Evolutionary conservation across 148 eudicot genomes (phyloP).

Genomic region (Suaeda aralocaspica): DNA sequence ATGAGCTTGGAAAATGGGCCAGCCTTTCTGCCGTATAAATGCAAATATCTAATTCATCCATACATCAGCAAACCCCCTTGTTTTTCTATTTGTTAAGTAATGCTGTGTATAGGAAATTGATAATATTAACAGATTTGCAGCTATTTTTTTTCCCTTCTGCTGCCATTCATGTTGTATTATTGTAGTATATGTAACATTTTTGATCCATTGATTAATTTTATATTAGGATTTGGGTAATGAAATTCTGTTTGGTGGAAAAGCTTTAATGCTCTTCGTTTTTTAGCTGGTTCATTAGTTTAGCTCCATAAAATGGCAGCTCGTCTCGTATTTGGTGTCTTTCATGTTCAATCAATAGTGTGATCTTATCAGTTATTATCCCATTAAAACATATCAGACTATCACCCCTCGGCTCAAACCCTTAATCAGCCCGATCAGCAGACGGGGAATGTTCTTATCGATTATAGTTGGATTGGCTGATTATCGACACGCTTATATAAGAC

Average conservation of each 20-base stretch:
- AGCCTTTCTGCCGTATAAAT: conserved; percentile 29
- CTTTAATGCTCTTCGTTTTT: not conserved
- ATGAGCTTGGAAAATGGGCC: conserved; percentile 95
- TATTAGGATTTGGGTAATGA: not conserved
- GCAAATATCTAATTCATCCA: conserved; percentile 4
- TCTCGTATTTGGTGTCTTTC: too few relatives aligned
- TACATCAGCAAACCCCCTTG: not conserved
- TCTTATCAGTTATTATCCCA: too few relatives aligned
- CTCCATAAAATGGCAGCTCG: too few relatives aligned
- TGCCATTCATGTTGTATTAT: conserved; percentile 22
- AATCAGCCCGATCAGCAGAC: too few relatives aligned
- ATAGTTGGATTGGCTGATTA: too few relatives aligned
- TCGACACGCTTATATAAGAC: too few relatives aligned
- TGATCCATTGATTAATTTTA: conserved; percentile 18
- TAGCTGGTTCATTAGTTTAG: not conserved
- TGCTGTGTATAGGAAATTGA: conserved; percentile 18
- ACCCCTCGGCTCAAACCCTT: too few relatives aligned
- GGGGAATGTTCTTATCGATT: too few relatives aligned
- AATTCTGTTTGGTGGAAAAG: not conserved
- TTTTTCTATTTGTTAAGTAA: not conserved
- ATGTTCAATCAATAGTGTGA: too few relatives aligned
- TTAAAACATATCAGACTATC: too few relatives aligned
- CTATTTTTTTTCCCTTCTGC: conserved; percentile 14
- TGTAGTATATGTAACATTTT: conserved; percentile 11
- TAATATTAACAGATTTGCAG: conserved; percentile 2